Evolutionary conservation across 306 rosid species (phyloP).

Genomic region (Pyrus betulifolia): DNA sequence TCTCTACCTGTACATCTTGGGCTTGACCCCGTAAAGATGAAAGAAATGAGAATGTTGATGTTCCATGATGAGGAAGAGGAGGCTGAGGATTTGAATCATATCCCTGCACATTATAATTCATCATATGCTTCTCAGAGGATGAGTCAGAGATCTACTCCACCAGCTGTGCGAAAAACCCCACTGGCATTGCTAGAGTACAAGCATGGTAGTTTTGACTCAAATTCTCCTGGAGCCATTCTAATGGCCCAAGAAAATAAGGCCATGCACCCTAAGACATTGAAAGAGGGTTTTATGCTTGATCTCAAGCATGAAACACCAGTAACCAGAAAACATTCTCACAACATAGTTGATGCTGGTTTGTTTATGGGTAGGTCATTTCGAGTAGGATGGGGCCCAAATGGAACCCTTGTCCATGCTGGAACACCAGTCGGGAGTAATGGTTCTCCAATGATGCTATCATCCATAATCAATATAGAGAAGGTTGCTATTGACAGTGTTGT

Average conservation of each 20-base stretch:
- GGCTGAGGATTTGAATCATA: slow-evolving; percentile 32
- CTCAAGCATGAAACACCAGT: slow-evolving; percentile 65
- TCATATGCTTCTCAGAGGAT: slow-evolving; percentile 38
- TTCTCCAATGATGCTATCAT: slow-evolving; percentile 49
- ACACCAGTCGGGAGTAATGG: slow-evolving; percentile 47
- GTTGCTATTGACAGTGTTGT: slow-evolving; percentile 80
- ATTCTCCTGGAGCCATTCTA: slow-evolving; percentile 65
- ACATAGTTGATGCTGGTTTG: slow-evolving; percentile 90
- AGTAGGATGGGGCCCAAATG: slow-evolving; percentile 98
- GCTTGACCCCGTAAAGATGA: slow-evolving; percentile 86
- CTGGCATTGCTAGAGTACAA: slow-evolving; percentile 75
- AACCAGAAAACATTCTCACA: slow-evolving; percentile 45
- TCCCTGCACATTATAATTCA: slow-evolving; percentile 24
- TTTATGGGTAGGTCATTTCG: slow-evolving; percentile 97
- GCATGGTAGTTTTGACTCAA: slow-evolving; percentile 66
- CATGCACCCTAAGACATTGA: slow-evolving; percentile 41
- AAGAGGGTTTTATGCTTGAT: slow-evolving; percentile 78
- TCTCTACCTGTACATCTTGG: slow-evolving; percentile 94
- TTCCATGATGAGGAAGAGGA: slow-evolving; percentile 53
- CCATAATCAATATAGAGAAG: slow-evolving; percentile 73
- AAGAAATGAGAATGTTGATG: slow-evolving; percentile 90
- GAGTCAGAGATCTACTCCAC: slow-evolving; percentile 49
- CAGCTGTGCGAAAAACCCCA: slow-evolving; percentile 65
- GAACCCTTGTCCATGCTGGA: slow-evolving; percentile 82
- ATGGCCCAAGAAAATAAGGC: slow-evolving; percentile 76